Evolutionary conservation across 352 stramenopile genomes (phyloP), one percentile per base, ranked within the genome.

Genomic region (Pythium folliculosum): DNA sequence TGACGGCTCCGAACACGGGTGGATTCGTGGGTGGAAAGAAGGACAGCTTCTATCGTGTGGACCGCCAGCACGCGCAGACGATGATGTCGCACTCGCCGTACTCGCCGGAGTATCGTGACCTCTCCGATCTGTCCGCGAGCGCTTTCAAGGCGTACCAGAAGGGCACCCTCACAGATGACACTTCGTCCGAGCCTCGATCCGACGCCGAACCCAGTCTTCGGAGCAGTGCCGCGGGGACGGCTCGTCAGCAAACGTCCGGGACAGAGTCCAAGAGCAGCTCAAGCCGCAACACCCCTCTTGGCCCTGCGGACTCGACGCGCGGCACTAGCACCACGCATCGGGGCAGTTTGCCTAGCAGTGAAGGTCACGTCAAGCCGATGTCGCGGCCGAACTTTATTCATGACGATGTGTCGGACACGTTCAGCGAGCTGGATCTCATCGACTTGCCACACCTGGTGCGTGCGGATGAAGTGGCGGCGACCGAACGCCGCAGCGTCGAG

Each of bases 391-490:
- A 85, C 30, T 86, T 78, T 27, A 77, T 88, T 47, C 82, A 78
- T 47, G 77, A 88, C 27, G 76, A 80, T 27, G 72, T 80, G 21
- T 90, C 77, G 8, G 84, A 92, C 47, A 88, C 84, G 0, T 92
- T 92, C 60, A 92, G 84, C 51, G 84, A 92, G 55, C 72, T 92
- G 67, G 84, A 91, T 45, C 67, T 92, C 53, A 78, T 80, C 12
- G 82, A 90, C 44, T 71, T 92, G 13, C 84, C 84, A 17, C 84
- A 92, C 32, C 65, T 92, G 47, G 89, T 92, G 80, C 78, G 77
- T 48, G 89, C 87, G 12, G 79, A 85, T 21, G 70, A 89, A 56
- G 68, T 70, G 16, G 22, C 23, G 19, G 23, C 19, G 1, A 37
- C 51, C 40, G 47, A 9, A 37, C 60, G 49, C 17, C 55, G 35